Base-by-base conservation (phyloP, 305 asterid species). In the Ilex paraguariensis region DNA sequence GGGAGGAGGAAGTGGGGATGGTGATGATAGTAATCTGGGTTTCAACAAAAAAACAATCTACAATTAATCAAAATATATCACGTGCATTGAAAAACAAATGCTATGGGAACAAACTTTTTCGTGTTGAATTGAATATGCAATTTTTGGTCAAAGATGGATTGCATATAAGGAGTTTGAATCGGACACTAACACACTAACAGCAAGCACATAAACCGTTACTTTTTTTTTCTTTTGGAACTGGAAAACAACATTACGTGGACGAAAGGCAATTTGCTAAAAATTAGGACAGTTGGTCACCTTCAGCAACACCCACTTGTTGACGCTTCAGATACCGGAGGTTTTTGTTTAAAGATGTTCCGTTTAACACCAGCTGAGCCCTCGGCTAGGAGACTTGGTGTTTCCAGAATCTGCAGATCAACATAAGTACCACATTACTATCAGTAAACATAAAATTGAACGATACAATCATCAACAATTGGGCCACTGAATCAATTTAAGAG, bases 311-410 rank as follows among this genome's bases (percentile, higher is more conserved):
- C 74, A 73, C 95, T 70, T 9, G 93, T 58, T 39, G 96, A 73
- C 53, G 83, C 87, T 70, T 78, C 88, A 2, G 86, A 11, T 65
- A 82, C 89, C 3, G 92, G 89, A 53, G 97, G 90, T 72, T 87
- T 90, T 86, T 93, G 89, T 75, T 78, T 86, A 78, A 93, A 93
- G 67, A 93, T 93, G 82, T 93, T 93, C 83, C 78, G 87, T 67
- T 76, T 90, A 44, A 74, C 80, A 16, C 88, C 90, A n/a, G 84
- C 79, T 49, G 90, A 82, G 56, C 95, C 93, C 66, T 84, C 95
- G 0, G 90, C 92, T 82, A 90, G 71, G 28, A 93, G 95, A 67
- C 86, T 81, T 1, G 97, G 99, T 5, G 94, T 93, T 57, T 90
- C 99, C 88, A 93, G 66, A 50, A 93, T 87, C 99, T 93, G 87